These are phyloP conservation scores for Puccinia triticina DNA, from an alignment of 1,284 basidiomycete species.

Conservation along the genomic window DNA sequence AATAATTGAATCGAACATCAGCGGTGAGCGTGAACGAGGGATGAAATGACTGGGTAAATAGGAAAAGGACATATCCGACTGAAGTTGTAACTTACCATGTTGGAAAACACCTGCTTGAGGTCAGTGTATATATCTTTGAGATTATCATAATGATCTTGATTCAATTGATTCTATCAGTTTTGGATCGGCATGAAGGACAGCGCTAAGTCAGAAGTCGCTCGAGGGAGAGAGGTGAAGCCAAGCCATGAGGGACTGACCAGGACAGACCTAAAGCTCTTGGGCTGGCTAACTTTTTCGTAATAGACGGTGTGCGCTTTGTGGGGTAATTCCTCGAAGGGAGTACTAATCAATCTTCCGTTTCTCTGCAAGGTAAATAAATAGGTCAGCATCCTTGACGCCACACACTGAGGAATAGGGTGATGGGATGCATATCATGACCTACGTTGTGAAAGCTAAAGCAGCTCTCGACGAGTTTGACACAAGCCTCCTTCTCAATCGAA, in stretches of 20 bases:
- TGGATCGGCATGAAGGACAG: not conserved
- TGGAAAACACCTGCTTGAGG: slow-evolving; percentile 32
- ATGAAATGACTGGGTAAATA: not conserved
- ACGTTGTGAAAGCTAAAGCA: slow-evolving; percentile 38
- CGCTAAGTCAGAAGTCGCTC: not conserved
- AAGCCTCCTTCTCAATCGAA: slow-evolving; percentile 20
- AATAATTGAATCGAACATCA: not conserved
- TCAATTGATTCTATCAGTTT: not conserved
- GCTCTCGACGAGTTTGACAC: slow-evolving; percentile 4
- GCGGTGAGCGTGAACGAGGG: not conserved
- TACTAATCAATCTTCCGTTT: slow-evolving; percentile 26
- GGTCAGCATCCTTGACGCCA: too few species aligned
- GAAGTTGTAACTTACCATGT: not conserved
- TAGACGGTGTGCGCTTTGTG: not conserved
- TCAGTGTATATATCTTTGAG: slow-evolving; percentile 21
- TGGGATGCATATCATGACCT: not conserved
- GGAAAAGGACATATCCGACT: not conserved
- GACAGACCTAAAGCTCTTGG: not conserved
- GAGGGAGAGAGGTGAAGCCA: too few species aligned
- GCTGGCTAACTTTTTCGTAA: slow-evolving; percentile 15
- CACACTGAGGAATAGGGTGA: too few species aligned
- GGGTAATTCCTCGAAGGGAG: slow-evolving; percentile 15
- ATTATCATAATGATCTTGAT: slow-evolving; percentile 7
- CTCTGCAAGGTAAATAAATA: not conserved
- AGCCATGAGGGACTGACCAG: not conserved